Conservation (phyloP, 2,329 filamentous ascomycete genomes). For the Pseudogymnoascus sp. region DNA sequence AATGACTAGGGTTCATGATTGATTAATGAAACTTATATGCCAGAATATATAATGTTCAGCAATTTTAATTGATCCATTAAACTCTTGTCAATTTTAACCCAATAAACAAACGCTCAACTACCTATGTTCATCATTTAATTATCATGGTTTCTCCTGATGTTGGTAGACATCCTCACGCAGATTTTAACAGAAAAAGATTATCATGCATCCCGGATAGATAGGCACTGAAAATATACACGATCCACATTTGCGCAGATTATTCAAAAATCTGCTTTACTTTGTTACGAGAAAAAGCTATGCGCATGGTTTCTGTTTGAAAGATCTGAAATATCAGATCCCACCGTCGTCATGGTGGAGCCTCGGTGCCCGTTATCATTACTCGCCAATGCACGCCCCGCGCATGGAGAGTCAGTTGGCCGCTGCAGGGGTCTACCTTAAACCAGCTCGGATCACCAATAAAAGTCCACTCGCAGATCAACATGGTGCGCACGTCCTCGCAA, state of each 20-base stretch:
- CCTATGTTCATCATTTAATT: background rate
- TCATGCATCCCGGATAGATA: background rate
- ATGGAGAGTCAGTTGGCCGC: background rate
- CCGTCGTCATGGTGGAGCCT: slow-evolving; percentile 3
- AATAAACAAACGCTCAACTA: background rate
- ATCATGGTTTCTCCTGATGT: background rate
- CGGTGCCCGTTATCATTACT: background rate
- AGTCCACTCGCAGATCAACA: background rate
- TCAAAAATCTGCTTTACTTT: background rate
- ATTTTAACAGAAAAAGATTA: background rate
- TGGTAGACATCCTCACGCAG: background rate
- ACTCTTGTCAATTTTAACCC: background rate
- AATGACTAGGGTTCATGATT: background rate
- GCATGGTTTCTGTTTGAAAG: background rate
- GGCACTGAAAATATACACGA: background rate
- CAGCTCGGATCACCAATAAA: slow-evolving; percentile 1
- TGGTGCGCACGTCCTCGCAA: slow-evolving; percentile 1
- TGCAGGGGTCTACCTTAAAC: slow-evolving; percentile 7
- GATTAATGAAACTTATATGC: slow-evolving; percentile 4
- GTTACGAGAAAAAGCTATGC: background rate
- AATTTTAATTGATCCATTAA: background rate
- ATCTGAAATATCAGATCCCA: background rate
- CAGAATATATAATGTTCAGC: background rate
- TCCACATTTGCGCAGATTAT: background rate
- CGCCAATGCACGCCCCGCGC: slow-evolving; percentile 6